Base-by-base conservation (phyloP, 2,329 filamentous ascomycete species). In the Neonectria coccinea region DNA sequence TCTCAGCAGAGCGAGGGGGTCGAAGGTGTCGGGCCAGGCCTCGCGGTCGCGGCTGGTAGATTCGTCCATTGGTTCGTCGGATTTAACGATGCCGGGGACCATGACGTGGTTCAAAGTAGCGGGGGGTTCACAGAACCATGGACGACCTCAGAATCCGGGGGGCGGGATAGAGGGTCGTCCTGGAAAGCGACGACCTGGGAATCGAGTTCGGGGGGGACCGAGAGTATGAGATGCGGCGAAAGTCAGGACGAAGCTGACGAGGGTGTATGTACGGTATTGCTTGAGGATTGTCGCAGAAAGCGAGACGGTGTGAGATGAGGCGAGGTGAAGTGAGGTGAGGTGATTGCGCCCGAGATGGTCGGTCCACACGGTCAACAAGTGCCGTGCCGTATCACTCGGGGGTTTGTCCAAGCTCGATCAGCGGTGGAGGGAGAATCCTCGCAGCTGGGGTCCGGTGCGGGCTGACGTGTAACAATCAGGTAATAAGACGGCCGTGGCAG, bases 1-100 rank as follows among this genome's bases (percentile, higher is more conserved):
- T 70, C 82, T 78, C 27, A 86, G 79, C 53, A 83, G 78, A 41
- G 83, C 83, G 47, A 86, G 78, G 55, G 82, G 80, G 67, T 84
- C 82, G 63, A 81, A 78, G 59, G 76, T 76, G 54, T 77, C 73
- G 55, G 80, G 71, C 47, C 73, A 75, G 20, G 67, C 71, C 62
- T 76, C 75, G 59, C 72, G 72, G 60, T 74, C 72, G 56, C 72
- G 72, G 48, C 54, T 62, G 53, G 68, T 65, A 22, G 70, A 48
- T 36, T 73, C 73, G 62, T 74, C 70, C 70, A 72, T 73, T 62
- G 70, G 56, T 44, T 70, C 69, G 65, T 77, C 75, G 56, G 76
- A 72, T 67, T 77, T 77, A 56, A 79, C 62, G 56, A 77, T 70
- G 56, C 80, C 77, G 44, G 80, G 80, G 29, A 73, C 72, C 72